Evolutionary conservation across 371 early-diverging fungal genomes (phyloP).

Genomic region (Blyttiomyces sp.): DNA sequence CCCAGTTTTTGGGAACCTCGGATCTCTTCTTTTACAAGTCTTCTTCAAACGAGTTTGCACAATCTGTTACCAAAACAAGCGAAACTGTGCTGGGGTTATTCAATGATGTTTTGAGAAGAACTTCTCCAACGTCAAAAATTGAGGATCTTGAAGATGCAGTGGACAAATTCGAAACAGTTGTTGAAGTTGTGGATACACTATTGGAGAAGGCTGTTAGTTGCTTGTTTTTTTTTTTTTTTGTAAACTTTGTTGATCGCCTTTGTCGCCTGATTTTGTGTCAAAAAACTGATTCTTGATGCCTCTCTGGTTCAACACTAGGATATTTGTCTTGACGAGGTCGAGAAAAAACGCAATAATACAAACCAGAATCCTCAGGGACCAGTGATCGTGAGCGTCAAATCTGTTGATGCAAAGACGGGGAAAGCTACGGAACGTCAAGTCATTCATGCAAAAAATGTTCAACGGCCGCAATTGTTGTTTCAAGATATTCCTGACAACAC

Average conservation of each 20-base stretch:
- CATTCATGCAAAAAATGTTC: constrained; percentile 72
- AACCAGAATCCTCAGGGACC: background rate
- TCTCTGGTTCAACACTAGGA: constrained; percentile 26
- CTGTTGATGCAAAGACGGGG: constrained; percentile 52
- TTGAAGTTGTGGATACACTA: constrained; percentile 78
- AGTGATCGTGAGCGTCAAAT: constrained; percentile 16
- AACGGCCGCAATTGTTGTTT: constrained; percentile 85
- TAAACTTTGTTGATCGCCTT: background rate
- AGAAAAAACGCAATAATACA: constrained; percentile 39
- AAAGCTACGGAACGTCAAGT: constrained; percentile 43
- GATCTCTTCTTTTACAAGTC: background rate
- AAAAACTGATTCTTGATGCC: background rate
- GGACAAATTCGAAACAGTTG: constrained; percentile 61
- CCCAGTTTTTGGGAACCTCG: background rate
- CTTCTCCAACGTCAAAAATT: background rate
- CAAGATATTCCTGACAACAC: constrained; percentile 85
- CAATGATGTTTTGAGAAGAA: background rate
- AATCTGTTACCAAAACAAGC: background rate
- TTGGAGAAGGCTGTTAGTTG: constrained; percentile 61
- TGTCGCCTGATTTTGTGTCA: constrained; percentile 38
- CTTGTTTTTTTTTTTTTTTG: background rate
- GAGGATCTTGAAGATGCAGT: constrained; percentile 62
- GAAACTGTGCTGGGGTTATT: background rate
- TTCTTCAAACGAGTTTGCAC: background rate
- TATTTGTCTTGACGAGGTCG: constrained; percentile 56